Evolutionary conservation across 169 alveolate genomes (phyloP), one percentile per base, ranked within the genome.

Genomic region (Plasmodium sp.): DNA sequence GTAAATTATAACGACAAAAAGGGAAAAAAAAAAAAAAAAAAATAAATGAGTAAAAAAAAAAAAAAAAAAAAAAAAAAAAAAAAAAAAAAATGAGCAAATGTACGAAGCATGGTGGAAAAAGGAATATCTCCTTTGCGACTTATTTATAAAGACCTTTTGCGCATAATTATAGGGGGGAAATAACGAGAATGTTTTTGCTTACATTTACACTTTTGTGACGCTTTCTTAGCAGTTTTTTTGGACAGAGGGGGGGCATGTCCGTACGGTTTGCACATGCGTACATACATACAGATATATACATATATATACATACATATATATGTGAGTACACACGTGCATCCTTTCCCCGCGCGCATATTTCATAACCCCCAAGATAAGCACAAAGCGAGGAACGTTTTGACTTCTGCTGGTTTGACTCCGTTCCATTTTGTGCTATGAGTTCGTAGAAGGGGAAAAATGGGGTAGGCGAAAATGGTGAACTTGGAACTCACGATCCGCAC

Each of bases 181-280:
- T 77, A 39, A 34, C 67, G 31, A 77, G 54, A 77, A 77, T 81
- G 88, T 81, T 81, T 81, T 22, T 62, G 62, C 22, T 51, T 51
- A 51, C 22, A 83, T 56, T 62, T 58, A 34, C 33, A 83, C 51
- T 31, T n/a, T 81, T 43, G 39, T 48, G 36, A 81, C 56, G 33
- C 67, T 5, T 4, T 81, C 48, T 48, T 48, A 43, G 39, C 67
- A 81, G 51, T 83, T 58, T 67, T 67, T 54, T 51, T 43, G 77
- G 77, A 43, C n/a, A 27, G 88, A 14, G 31, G 81, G 77, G 94
- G 88, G 94, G 88, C 81, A 48, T 56, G 71, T n/a, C 34, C 36
- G 34, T 16, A 18, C 75, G 45, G 51, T 43, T 62, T 34, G 5
- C 16, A 84, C 39, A 84, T 34, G 75, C 62, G 75, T 58, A 83